phyloP scores from a whole-genome alignment of 2,329 filamentous ascomycete species.

The Onygenales sp. region DNA sequence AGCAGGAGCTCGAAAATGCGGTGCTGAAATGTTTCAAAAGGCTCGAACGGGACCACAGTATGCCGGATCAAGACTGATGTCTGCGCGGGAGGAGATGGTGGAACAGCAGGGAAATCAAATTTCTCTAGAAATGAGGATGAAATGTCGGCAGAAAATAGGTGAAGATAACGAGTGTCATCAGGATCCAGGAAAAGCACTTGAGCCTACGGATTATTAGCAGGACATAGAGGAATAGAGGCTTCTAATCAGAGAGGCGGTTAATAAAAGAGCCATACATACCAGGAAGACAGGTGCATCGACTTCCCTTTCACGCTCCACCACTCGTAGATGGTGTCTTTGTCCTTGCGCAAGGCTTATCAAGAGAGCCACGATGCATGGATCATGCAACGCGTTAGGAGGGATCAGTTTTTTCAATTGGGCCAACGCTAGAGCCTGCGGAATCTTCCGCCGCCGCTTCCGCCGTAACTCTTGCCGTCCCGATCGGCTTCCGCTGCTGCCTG shows the following conservation, averaged over 20 bases:
- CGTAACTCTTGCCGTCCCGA: no score
- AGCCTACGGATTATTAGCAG: neutral
- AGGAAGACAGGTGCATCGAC: neutral
- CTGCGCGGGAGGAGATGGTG: neutral
- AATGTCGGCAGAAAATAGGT: neutral
- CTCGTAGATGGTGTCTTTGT: neutral
- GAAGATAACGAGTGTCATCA: neutral
- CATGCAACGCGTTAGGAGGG: neutral
- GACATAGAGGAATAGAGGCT: neutral
- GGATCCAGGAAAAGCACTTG: neutral
- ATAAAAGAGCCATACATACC: neutral
- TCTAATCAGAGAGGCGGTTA: neutral
- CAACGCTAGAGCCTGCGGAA: no score
- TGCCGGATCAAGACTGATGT: neutral
- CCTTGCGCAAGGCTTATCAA: neutral
- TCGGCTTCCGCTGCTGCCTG: no score
- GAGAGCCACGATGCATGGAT: neutral
- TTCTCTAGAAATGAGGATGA: neutral
- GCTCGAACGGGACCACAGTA: neutral
- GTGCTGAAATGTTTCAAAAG: neutral
- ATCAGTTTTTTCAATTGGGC: neutral
- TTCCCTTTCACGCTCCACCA: neutral
- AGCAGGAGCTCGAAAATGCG: constrained; percentile 1
- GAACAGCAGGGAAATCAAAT: neutral
- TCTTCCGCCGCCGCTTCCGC: no score